Conservation (phyloP, 2,329 filamentous ascomycete genomes). For the Penicillium sp. region DNA sequence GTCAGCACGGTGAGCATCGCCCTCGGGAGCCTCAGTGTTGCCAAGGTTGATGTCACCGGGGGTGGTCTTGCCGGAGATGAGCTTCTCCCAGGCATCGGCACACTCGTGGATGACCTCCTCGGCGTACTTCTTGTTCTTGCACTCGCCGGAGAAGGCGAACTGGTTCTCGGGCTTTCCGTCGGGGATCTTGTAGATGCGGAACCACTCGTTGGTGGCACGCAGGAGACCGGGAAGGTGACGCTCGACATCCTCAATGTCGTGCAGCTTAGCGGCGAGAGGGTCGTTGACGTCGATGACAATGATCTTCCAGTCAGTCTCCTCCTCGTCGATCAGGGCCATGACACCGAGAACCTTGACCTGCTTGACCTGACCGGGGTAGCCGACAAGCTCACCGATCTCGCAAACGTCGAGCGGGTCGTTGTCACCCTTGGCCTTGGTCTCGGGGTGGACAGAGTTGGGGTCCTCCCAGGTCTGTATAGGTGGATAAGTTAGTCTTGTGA, state of each 20-base stretch:
- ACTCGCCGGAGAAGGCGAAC: slow-evolving; percentile 99
- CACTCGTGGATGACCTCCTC: slow-evolving; percentile 95
- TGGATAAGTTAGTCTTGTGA: neutral
- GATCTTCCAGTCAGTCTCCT: slow-evolving; percentile 99
- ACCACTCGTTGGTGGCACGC: slow-evolving; percentile 99
- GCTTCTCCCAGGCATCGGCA: slow-evolving; percentile 92
- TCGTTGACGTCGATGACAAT: slow-evolving; percentile 99
- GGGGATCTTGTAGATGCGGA: slow-evolving; percentile 99
- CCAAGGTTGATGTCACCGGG: slow-evolving; percentile 75
- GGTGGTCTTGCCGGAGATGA: slow-evolving; percentile 85
- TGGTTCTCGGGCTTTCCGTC: slow-evolving; percentile 99
- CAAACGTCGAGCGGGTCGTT: slow-evolving; percentile 99
- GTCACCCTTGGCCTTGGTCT: slow-evolving; percentile 99
- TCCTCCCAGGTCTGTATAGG: slow-evolving; percentile 89
- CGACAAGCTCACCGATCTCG: slow-evolving; percentile 98
- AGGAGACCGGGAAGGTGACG: slow-evolving; percentile 95
- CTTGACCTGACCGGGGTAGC: slow-evolving; percentile 95
- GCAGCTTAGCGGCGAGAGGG: slow-evolving; percentile 91
- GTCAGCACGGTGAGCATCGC: slow-evolving; percentile 72
- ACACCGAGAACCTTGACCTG: slow-evolving; percentile 99
- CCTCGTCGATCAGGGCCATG: slow-evolving; percentile 98
- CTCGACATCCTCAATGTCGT: slow-evolving; percentile 99
- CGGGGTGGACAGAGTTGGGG: slow-evolving; percentile 90
- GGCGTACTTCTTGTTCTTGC: slow-evolving; percentile 99
- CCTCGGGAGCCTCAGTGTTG: slow-evolving; percentile 70